A percentile compares a stretch with the other conserved stretches of the same genome.
phyloP scores from a whole-genome alignment of 2,329 filamentous ascomycete species.

The Alternaria infectoria region DNA sequence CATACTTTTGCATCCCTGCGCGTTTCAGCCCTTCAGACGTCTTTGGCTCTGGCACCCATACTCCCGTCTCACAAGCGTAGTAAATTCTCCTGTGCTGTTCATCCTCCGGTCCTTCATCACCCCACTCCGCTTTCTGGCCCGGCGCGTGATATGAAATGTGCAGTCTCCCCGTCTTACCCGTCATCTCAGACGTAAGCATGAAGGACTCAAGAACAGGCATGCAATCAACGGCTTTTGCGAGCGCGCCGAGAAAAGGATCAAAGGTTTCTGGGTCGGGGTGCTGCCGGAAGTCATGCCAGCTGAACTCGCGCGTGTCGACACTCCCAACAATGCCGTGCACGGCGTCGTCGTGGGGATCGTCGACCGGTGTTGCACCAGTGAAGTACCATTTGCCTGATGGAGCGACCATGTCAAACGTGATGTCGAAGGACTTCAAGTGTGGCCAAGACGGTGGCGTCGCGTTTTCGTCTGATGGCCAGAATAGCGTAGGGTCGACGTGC shows the following conservation, averaged over 20 bases:
- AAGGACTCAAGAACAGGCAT: slow-evolving; percentile 19
- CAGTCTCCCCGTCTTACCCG: background rate
- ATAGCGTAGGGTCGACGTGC: slow-evolving; percentile 17
- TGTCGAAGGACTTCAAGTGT: slow-evolving; percentile 12
- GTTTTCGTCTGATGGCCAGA: slow-evolving; percentile 16
- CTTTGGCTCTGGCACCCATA: slow-evolving; percentile 5
- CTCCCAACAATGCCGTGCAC: slow-evolving; percentile 3
- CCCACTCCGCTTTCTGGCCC: slow-evolving; percentile 4
- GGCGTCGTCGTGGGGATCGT: background rate
- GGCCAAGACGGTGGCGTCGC: slow-evolving; percentile 11
- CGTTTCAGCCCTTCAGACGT: slow-evolving; percentile 2
- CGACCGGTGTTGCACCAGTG: slow-evolving; percentile 6
- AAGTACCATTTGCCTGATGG: slow-evolving; percentile 22
- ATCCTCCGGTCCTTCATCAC: slow-evolving; percentile 3
- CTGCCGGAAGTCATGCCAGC: slow-evolving; percentile 10
- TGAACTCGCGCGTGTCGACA: background rate
- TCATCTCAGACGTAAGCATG: slow-evolving; percentile 9
- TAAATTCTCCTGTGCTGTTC: slow-evolving; percentile 1
- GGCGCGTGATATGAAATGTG: slow-evolving; percentile 13
- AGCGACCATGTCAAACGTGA: slow-evolving; percentile 9
- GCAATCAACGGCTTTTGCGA: slow-evolving; percentile 21
- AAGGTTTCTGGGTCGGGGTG: slow-evolving; percentile 17
- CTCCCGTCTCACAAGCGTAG: slow-evolving; percentile 9
- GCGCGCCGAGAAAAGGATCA: slow-evolving; percentile 20
- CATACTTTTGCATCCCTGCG: slow-evolving; percentile 1